Evolutionary conservation across 2,329 filamentous ascomycete genomes (phyloP).

Genomic region (Decorospora gaudefroyi): DNA sequence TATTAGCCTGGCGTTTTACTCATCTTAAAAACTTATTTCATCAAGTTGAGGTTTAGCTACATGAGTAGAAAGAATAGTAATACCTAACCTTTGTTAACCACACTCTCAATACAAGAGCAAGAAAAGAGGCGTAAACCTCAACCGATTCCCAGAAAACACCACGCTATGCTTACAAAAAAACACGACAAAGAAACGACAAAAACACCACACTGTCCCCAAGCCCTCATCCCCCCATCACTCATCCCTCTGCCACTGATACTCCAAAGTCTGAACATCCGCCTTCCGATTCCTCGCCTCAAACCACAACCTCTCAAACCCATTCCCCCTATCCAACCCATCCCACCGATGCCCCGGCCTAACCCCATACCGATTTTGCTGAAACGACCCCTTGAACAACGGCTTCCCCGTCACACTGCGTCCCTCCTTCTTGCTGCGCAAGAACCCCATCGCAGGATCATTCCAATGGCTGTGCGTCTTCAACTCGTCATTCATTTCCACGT

Average conservation of each 20-base stretch:
- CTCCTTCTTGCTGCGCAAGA: conserved; percentile 63
- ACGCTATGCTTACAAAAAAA: too few species aligned
- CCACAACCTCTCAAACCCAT: conserved; percentile 90
- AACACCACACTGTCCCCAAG: too few species aligned
- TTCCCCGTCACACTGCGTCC: conserved; percentile 57
- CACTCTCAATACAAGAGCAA: too few species aligned
- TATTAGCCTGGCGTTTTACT: conserved; percentile 22
- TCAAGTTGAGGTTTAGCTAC: too few species aligned
- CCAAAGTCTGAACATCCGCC: conserved; percentile 75
- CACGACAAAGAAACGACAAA: too few species aligned
- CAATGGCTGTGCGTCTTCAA: conserved; percentile 76
- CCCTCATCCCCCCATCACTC: too few species aligned
- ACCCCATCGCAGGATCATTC: conserved; percentile 91
- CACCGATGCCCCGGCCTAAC: conserved; percentile 91
- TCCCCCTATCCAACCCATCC: conserved; percentile 95
- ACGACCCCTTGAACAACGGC: conserved; percentile 76
- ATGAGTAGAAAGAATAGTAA: too few species aligned
- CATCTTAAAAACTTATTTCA: too few species aligned
- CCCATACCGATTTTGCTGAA: conserved; percentile 88
- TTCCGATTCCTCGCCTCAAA: conserved; percentile 84
- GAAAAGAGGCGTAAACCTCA: too few species aligned
- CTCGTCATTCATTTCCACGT: conserved; percentile 82
- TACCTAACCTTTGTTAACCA: too few species aligned
- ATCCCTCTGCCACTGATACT: conserved; percentile 97
- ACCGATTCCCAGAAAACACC: too few species aligned